Evolutionary conservation across 495 filamentous ascomycete genomes (phyloP), one percentile per base, ranked within the genome.

Genomic region (Cryomyces minteri): DNA sequence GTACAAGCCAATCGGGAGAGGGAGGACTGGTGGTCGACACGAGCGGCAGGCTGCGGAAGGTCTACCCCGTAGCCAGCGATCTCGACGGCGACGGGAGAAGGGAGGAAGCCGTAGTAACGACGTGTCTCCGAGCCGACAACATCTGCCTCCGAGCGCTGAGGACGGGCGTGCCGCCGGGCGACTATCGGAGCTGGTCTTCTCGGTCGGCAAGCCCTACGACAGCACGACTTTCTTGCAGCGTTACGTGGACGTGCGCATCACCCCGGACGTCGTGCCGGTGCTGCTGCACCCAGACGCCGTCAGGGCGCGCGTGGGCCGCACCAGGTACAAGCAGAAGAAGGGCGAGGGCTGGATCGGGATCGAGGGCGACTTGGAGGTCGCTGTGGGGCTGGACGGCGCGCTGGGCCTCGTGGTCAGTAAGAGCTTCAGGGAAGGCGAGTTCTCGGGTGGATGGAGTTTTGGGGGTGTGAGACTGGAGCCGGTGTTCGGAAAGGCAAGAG

Each of bases 251-350:
- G 56, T 56, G 37, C 34, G 48, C 10, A 56, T 58, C 43, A 56
- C 53, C 31, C 56, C 56, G 10, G 56, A 58, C 48, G 48, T 50
- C n/a, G 56, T 54, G 33, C 48, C 48, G 4, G 53, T 56, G 31
- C 45, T 58, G 31, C 39, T 58, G 40, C 51, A 58, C 32, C 56
- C 56, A 4, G 56, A 58, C 33, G 56, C 56, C 8, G 51, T 58
- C 12, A 40, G 56, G n/a, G 56, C 56, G 2, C 25, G 56, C 2
- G 53, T 58, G 1, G 56, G 56, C 4, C 37, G 31, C 6, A 29
- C 46, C 3, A 11, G 56, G 25, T 48, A 50, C 45, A 32, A 18
- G 31, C 51, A 52, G 42, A 25, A 47, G 25, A 51, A 48, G 49
- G 56, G 53, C 4, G 51, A 51, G 32, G 53, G 53, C 5, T 58